Base-by-base conservation (phyloP, 805 yeast genomes). In the Saturnispora besseyi region DNA sequence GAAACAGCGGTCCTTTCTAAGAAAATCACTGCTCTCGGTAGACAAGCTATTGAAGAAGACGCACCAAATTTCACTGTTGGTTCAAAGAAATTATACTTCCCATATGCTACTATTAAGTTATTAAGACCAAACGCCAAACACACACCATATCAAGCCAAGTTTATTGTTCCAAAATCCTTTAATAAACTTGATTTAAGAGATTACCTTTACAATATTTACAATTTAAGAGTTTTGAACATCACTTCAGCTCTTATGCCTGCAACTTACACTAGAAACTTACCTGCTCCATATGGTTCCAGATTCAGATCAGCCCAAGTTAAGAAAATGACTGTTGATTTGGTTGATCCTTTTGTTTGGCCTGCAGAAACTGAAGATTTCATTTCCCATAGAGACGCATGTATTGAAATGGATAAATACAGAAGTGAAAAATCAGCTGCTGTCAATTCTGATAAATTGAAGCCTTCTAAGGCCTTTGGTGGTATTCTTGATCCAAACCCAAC, bases 321-420 rank as follows among this genome's bases (percentile, higher is more conserved):
- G 73, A 90, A 89, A 68, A 93, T 93, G 98, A 91, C 96, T 22
- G 84, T 93, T 47, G 98, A 90, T 59, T 85, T 93, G 91, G 82
- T 81, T 51, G 88, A 91, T 57, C 99, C 99, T 24, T 93, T 93
- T 63, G 76, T 93, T 44, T 93, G 97, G 96, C 99, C 99, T 4
- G 83, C 77, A 36, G 73, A 70, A 42, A 59, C 63, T n/a, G 59
- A 59, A 60, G 70, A 56, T 58, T 67, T 49, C 55, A 57, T 58
- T 53, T 66, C 51, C 50, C 75, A 65, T 28, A 50, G 54, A 30
- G 53, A 54, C 21, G 56, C 69, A 41, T 68, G 67, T 22, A 69
- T 71, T 40, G 79, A 82, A 57, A 68, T 78, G 57, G 69, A 69
- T 44, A 70, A 72, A 48, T 80, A 76, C 59, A 72, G 79, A 51